A percentile compares a stretch with the other conserved stretches of the same genome.
Evolutionary conservation across 208 protist genomes (phyloP).

Genomic region (Leishmania guyanensis): DNA sequence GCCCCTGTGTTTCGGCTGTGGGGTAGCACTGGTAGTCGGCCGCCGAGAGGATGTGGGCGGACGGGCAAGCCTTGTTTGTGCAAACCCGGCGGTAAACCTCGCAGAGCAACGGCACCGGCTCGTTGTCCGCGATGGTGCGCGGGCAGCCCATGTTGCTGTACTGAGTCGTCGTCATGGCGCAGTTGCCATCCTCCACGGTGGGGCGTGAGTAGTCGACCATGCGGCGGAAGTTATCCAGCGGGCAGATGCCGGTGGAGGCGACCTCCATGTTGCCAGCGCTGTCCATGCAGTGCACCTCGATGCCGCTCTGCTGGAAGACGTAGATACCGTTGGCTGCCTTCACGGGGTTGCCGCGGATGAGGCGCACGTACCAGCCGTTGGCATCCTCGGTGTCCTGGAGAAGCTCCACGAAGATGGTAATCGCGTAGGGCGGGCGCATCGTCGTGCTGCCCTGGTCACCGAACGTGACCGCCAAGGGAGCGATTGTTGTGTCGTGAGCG

Average conservation of each 20-base stretch:
- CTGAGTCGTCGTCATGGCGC: slow-evolving; percentile 29
- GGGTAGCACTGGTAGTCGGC: slow-evolving; percentile 50
- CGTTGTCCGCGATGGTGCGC: slow-evolving; percentile 13
- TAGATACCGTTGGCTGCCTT: slow-evolving; percentile 32
- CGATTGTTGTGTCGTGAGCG: slow-evolving; percentile 57
- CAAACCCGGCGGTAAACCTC: slow-evolving; percentile 49
- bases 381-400: slow-evolving; percentile 49
- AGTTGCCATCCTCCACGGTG: slow-evolving; percentile 27
- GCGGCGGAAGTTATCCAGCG: slow-evolving; percentile 55
- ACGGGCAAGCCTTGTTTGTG: slow-evolving; percentile 35
- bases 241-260: slow-evolving; percentile 45
- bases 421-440: slow-evolving; percentile 48
- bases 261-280: slow-evolving; percentile 33
- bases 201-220: slow-evolving; percentile 56
- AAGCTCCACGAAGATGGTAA: slow-evolving; percentile 62
- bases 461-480: slow-evolving; percentile 49
- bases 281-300: slow-evolving; percentile 51
- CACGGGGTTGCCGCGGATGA: slow-evolving; percentile 48
- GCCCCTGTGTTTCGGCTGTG: too few relatives aligned
- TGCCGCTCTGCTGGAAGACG: slow-evolving; percentile 35
- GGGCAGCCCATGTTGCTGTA: slow-evolving; percentile 48
- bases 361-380: slow-evolving; percentile 49
- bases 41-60: slow-evolving; percentile 27
- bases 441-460: slow-evolving; percentile 45
- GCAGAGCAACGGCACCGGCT: slow-evolving; percentile 41